These are phyloP conservation scores for Schizochytrium sp. DNA, from an alignment of 108 stramenopile species.

Conservation along the genomic window DNA sequence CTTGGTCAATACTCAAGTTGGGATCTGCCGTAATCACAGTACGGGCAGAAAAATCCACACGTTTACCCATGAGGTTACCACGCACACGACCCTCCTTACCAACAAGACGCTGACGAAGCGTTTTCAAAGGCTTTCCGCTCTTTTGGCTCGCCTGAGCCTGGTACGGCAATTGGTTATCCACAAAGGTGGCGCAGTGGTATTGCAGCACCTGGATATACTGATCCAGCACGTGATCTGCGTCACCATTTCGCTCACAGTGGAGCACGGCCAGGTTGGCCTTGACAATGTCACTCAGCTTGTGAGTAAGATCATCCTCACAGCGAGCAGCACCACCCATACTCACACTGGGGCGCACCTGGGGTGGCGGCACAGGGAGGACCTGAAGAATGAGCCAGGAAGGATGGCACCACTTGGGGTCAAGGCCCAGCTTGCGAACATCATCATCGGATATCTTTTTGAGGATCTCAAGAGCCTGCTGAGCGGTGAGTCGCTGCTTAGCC, in stretches of 20 bases:
- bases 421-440: conserved; percentile 87
- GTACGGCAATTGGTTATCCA: conserved; percentile 92
- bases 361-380: conserved; percentile 95
- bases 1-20: conserved; percentile 97
- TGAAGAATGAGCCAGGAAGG: conserved; percentile 96
- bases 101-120: conserved; percentile 90
- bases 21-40: conserved; percentile 99
- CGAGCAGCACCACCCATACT: conserved; percentile 80
- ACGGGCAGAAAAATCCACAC: conserved; percentile 97
- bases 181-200: conserved; percentile 90
- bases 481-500: conserved; percentile 90
- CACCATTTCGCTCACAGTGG: conserved; percentile 88
- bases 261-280: conserved; percentile 92
- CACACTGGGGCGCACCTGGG: conserved; percentile 97
- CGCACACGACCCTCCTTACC: conserved; percentile 99
- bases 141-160: conserved; percentile 92
- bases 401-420: conserved; percentile 89
- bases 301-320: conserved; percentile 96
- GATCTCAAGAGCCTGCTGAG: conserved; percentile 86
- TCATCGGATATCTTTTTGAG: conserved; percentile 92
- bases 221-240: conserved; percentile 90
- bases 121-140: conserved; percentile 96
- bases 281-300: conserved; percentile 94
- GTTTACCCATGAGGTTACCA: conserved; percentile 99
- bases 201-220: conserved; percentile 95